Conservation (phyloP, 441 rosid genomes). For the Croton laevigatus region DNA sequence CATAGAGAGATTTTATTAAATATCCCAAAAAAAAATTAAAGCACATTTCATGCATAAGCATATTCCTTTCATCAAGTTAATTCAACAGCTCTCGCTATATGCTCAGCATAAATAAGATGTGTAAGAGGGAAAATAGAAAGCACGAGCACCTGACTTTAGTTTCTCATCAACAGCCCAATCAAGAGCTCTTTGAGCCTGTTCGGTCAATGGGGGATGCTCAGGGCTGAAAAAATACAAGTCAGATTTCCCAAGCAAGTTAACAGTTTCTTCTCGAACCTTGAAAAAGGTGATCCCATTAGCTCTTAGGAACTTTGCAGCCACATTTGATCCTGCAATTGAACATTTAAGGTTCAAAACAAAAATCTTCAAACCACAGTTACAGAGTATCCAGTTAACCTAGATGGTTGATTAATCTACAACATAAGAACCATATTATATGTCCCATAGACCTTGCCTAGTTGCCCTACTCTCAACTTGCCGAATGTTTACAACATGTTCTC, state of each 20-base stretch:
- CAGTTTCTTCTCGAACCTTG: constrained; percentile 64
- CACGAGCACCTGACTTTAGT: constrained; percentile 63
- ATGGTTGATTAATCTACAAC: neutral
- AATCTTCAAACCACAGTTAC: neutral
- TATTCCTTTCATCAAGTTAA: neutral
- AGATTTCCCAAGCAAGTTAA: constrained; percentile 74
- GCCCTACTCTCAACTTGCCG: neutral
- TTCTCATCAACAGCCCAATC: constrained; percentile 82
- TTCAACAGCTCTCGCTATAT: neutral
- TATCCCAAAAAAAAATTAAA: too few species aligned
- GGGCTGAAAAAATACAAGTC: constrained; percentile 70
- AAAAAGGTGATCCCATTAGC: constrained; percentile 64
- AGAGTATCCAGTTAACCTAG: neutral
- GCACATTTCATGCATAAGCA: neutral
- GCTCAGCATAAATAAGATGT: neutral
- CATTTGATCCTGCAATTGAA: constrained; percentile 57
- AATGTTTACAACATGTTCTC: neutral
- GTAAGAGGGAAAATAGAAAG: neutral
- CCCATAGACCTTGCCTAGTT: too few species aligned
- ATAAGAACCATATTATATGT: neutral
- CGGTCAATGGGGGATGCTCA: constrained; percentile 80
- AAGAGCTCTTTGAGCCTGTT: constrained; percentile 74
- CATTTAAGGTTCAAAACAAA: constrained; percentile 14
- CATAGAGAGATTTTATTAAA: too few species aligned
- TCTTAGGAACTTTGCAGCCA: constrained; percentile 82